Evolutionary conservation across 768 basidiomycete genomes (phyloP).

Genomic region (Dendrothele bispora): DNA sequence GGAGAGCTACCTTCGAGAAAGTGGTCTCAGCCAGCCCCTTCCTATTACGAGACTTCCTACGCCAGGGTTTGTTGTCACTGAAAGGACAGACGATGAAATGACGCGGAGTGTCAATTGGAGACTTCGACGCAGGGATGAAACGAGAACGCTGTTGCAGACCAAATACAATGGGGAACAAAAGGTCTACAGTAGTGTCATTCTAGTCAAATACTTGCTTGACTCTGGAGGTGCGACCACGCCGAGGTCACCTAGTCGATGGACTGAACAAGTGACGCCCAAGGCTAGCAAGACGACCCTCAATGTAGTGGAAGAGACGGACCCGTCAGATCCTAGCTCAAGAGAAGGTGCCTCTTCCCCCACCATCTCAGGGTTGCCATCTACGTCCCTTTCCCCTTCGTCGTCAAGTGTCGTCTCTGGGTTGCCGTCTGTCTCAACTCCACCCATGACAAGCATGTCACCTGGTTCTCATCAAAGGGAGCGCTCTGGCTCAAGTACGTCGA

Average conservation of each 20-base stretch:
- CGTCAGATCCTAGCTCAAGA: constrained; percentile 9
- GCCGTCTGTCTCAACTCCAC: constrained; percentile 23
- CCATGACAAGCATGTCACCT: constrained; percentile 13
- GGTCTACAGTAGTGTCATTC: constrained; percentile 50
- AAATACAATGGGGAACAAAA: constrained; percentile 49
- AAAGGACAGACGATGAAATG: constrained; percentile 50
- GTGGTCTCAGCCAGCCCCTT: constrained; percentile 58
- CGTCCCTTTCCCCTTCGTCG: constrained; percentile 18
- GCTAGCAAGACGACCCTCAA: constrained; percentile 38
- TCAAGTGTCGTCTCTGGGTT: constrained; percentile 7
- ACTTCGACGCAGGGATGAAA: constrained; percentile 58
- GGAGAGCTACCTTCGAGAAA: constrained; percentile 70
- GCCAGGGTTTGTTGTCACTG: constrained; percentile 56
- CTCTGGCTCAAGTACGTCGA: background rate
- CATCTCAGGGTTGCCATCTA: constrained; percentile 22
- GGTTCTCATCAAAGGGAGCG: constrained; percentile 1
- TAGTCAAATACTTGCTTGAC: constrained; percentile 38
- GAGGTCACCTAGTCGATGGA: constrained; percentile 13
- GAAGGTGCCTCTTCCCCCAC: too few species aligned
- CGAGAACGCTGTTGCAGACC: constrained; percentile 55
- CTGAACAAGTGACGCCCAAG: constrained; percentile 39
- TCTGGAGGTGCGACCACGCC: constrained; percentile 15
- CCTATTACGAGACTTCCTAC: constrained; percentile 73
- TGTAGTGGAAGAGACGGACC: constrained; percentile 5
- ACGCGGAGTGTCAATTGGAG: constrained; percentile 47